Evolutionary conservation across 176 grass and related monocot species (phyloP).

Genomic region (Raddia distichophylla): DNA sequence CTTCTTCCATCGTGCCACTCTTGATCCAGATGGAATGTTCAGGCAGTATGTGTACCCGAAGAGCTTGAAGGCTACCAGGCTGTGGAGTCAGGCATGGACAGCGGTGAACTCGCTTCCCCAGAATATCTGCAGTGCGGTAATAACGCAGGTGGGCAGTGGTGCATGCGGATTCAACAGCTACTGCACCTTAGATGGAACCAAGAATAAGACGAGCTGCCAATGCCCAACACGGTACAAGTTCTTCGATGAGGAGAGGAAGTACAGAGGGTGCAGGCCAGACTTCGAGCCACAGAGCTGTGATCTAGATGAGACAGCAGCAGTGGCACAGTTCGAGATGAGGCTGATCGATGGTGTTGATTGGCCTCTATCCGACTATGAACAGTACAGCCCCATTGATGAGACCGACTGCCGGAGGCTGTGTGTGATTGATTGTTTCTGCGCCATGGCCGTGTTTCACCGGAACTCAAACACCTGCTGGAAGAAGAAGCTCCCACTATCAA

Average conservation of each 20-base stretch:
- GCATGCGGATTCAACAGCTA: constrained; percentile 31
- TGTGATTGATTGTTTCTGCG: constrained; percentile 25
- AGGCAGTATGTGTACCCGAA: constrained; percentile 25
- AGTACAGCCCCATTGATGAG: neutral
- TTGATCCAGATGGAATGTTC: constrained; percentile 3
- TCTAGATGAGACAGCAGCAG: neutral
- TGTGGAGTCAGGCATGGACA: neutral
- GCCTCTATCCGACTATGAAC: constrained; percentile 3
- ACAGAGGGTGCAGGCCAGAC: constrained; percentile 28
- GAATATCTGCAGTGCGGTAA: neutral
- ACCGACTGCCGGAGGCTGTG: neutral
- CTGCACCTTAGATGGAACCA: neutral
- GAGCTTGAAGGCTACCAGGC: neutral
- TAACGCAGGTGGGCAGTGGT: neutral
- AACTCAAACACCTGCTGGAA: neutral
- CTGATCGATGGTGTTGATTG: neutral
- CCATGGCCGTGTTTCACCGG: neutral
- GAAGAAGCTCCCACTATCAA: constrained; percentile 31
- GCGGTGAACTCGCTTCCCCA: neutral
- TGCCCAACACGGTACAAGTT: neutral
- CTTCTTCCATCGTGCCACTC: constrained; percentile 10
- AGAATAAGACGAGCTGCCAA: neutral
- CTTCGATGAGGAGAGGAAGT: neutral
- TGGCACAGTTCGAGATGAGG: neutral
- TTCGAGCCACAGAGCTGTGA: constrained; percentile 29